phyloP scores from a whole-genome alignment of 2,329 filamentous ascomycete genomes.

The Fusarium sterilihyphosum region DNA sequence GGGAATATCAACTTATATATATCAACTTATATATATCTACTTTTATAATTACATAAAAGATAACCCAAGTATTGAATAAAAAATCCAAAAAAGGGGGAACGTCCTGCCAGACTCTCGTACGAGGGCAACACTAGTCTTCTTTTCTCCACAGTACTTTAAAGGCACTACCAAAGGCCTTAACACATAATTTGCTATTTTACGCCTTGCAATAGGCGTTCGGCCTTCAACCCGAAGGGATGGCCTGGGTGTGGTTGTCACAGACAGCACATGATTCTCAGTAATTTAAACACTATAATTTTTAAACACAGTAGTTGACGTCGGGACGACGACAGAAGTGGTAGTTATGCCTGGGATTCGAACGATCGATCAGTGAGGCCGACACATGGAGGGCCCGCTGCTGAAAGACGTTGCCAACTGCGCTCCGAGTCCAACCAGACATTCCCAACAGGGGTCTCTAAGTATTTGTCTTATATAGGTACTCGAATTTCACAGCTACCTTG shows the following conservation, averaged over 20 bases:
- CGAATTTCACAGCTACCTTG: too few species aligned
- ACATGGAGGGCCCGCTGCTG: background rate
- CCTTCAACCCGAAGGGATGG: background rate
- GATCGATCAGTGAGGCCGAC: background rate
- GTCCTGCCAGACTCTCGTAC: background rate
- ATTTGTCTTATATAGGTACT: background rate
- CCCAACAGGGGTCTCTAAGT: rapidly evolving
- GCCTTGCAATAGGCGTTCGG: background rate
- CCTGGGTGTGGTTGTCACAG: background rate
- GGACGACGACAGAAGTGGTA: constrained; percentile 4
- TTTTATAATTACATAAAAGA: background rate
- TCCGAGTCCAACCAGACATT: background rate
- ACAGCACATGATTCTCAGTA: background rate
- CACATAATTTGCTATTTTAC: background rate
- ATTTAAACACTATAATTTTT: background rate
- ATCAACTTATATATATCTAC: too few species aligned
- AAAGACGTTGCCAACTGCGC: background rate
- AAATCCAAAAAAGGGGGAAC: background rate
- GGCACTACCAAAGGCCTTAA: constrained; percentile 26
- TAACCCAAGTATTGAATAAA: background rate
- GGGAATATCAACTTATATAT: rapidly evolving
- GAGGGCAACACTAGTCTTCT: background rate
- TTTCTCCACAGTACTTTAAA: constrained; percentile 12
- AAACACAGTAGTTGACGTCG: background rate
- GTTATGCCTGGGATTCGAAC: constrained; percentile 32